These are phyloP conservation scores for Pichia sp. DNA, from an alignment of 1,139 yeast species.

Conservation along the genomic window DNA sequence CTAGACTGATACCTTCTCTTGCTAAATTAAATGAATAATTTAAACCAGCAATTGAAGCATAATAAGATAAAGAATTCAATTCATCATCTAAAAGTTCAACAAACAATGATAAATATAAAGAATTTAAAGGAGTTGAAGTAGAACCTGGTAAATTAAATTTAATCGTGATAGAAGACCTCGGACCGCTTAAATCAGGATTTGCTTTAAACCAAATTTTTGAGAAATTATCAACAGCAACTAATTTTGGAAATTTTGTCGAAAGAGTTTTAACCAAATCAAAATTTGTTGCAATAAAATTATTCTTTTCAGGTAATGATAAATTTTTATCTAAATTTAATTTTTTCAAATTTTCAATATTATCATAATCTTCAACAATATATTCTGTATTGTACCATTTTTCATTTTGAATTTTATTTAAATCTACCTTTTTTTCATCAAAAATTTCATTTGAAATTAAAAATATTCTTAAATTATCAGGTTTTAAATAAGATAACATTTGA, in stretches of 20 bases:
- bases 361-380: constrained; percentile 46
- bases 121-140: constrained; percentile 47
- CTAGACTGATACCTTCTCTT: constrained; percentile 65
- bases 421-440: constrained; percentile 20
- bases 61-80: constrained; percentile 70
- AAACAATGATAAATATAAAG: constrained; percentile 55
- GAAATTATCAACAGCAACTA: constrained; percentile 37
- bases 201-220: constrained; percentile 76
- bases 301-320: constrained; percentile 54
- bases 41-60: constrained; percentile 79
- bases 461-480: constrained; percentile 54
- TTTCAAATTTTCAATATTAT: constrained; percentile 36
- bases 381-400: constrained; percentile 94
- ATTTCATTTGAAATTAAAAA: constrained; percentile 49
- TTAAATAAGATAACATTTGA: constrained; percentile 46
- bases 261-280: constrained; percentile 45
- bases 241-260: constrained; percentile 35
- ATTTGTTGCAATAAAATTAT: constrained; percentile 75
- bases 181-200: constrained; percentile 85
- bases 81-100: constrained; percentile 69
- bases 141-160: constrained; percentile 63
- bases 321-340: constrained; percentile 28
- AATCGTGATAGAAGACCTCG: constrained; percentile 69
- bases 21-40: constrained; percentile 51
- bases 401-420: constrained; percentile 27